Evolutionary conservation across 1,139 yeast genomes (phyloP).

Genomic region (Martiniozyma asiatica): DNA sequence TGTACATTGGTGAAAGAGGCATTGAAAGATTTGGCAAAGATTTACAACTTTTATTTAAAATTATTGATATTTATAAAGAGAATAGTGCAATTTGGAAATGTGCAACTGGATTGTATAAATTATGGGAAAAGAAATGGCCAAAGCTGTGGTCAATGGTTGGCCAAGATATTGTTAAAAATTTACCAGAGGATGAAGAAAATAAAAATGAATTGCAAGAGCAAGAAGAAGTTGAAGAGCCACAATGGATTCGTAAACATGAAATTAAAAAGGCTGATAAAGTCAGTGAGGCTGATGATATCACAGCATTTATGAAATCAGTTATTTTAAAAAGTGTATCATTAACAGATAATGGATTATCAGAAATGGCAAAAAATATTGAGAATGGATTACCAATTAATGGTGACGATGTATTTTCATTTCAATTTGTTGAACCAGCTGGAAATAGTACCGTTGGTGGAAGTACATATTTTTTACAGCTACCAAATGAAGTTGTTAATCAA

Average conservation of each 20-base stretch:
- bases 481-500: conserved; percentile 14
- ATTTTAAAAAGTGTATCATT: conserved; percentile 5
- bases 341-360: background rate
- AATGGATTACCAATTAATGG: too few relatives aligned
- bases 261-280: conserved; percentile 12
- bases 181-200: conserved; percentile 4
- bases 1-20: conserved; percentile 26
- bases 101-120: conserved; percentile 31
- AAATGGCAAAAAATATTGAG: background rate
- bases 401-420: conserved; percentile 4
- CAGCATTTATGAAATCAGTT: conserved; percentile 14
- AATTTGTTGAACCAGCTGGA: conserved; percentile 15
- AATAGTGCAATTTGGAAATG: conserved; percentile 45
- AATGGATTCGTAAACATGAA: conserved; percentile 14
- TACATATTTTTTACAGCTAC: conserved; percentile 15
- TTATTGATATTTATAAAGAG: conserved; percentile 45
- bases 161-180: conserved; percentile 7
- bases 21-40: conserved; percentile 38
- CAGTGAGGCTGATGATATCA: conserved; percentile 14
- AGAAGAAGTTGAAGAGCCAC: conserved; percentile 7
- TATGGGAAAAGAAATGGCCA: conserved; percentile 19
- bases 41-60: conserved; percentile 37
- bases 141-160: conserved; percentile 11
- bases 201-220: conserved; percentile 7
- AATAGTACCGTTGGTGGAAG: conserved; percentile 14